A percentile compares a stretch with the other conserved stretches of the same genome.
These are phyloP conservation scores for Globisporangium sylvaticum DNA, from an alignment of 352 stramenopile species.

Conservation along the genomic window DNA sequence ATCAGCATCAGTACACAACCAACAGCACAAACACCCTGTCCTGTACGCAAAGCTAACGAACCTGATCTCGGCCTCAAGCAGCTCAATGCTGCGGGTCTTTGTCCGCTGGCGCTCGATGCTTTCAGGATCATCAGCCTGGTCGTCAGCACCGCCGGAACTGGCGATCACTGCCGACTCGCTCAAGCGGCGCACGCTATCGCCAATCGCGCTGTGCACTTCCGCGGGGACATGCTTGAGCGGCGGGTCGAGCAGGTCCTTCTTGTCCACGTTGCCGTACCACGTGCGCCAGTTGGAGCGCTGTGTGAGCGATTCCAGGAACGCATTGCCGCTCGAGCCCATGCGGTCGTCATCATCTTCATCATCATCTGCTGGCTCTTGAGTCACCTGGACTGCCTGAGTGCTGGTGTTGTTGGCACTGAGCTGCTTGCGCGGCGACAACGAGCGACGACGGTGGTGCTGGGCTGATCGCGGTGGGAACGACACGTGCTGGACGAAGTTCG, in stretches of 20 bases:
- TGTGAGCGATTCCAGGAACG: constrained; percentile 47
- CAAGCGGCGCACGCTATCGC: background rate
- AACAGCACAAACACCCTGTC: no score
- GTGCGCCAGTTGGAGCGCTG: constrained; percentile 46
- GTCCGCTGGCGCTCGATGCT: background rate
- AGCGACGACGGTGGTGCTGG: constrained; percentile 43
- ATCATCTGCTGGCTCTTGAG: background rate
- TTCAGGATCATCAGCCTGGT: constrained; percentile 5
- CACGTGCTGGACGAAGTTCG: constrained; percentile 23
- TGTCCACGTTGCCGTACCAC: constrained; percentile 50
- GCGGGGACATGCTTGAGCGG: constrained; percentile 30
- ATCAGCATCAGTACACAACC: no score
- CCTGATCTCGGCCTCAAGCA: constrained; percentile 48
- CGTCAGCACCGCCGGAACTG: background rate
- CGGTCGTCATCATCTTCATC: background rate
- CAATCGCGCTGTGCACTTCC: constrained; percentile 19
- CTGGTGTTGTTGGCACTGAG: background rate
- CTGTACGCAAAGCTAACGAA: no score
- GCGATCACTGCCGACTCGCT: constrained; percentile 1
- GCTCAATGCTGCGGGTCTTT: constrained; percentile 18
- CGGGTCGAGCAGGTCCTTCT: constrained; percentile 47
- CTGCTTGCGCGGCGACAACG: constrained; percentile 28
- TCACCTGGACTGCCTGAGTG: background rate
- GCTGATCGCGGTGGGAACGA: constrained; percentile 12
- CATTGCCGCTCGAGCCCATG: constrained; percentile 14